These are phyloP conservation scores for Albizia julibrissin DNA, from an alignment of 306 rosid species.

Conservation along the genomic window DNA sequence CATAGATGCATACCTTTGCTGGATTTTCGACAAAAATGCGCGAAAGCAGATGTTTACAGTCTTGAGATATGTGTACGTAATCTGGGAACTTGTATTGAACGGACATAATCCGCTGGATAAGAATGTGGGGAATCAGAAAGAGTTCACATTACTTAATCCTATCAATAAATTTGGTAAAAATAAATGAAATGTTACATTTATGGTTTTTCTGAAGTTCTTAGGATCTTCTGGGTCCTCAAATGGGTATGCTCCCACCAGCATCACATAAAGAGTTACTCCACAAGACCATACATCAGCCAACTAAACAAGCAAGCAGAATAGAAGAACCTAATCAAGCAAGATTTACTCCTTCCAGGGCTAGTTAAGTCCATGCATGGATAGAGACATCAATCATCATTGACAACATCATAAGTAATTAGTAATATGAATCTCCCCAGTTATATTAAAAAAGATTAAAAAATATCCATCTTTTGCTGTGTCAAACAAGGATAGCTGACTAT, in stretches of 20 bases:
- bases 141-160: slow-evolving; percentile 10
- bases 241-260: slow-evolving; percentile 66
- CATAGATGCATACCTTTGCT: slow-evolving; percentile 42
- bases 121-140: neutral
- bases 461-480: neutral
- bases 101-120: slow-evolving; percentile 59
- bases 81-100: slow-evolving; percentile 71
- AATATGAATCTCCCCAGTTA: neutral
- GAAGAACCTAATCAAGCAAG: slow-evolving; percentile 15
- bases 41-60: slow-evolving; percentile 61
- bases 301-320: slow-evolving; percentile 40
- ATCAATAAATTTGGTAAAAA: neutral
- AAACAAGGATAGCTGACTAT: neutral
- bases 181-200: slow-evolving; percentile 17
- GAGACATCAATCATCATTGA: slow-evolving; percentile 5
- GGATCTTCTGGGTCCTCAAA: slow-evolving; percentile 64
- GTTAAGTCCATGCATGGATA: neutral
- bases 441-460: neutral
- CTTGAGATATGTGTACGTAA: slow-evolving; percentile 58
- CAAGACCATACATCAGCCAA: slow-evolving; percentile 75
- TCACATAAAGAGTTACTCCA: slow-evolving; percentile 70
- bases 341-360: slow-evolving; percentile 1
- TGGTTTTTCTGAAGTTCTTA: slow-evolving; percentile 55
- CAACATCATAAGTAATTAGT: neutral
- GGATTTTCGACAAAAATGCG: slow-evolving; percentile 72